Evolutionary conservation across 768 basidiomycete species (phyloP), one percentile per base, ranked within the genome.

Genomic region (Xanthoconium stramineum): DNA sequence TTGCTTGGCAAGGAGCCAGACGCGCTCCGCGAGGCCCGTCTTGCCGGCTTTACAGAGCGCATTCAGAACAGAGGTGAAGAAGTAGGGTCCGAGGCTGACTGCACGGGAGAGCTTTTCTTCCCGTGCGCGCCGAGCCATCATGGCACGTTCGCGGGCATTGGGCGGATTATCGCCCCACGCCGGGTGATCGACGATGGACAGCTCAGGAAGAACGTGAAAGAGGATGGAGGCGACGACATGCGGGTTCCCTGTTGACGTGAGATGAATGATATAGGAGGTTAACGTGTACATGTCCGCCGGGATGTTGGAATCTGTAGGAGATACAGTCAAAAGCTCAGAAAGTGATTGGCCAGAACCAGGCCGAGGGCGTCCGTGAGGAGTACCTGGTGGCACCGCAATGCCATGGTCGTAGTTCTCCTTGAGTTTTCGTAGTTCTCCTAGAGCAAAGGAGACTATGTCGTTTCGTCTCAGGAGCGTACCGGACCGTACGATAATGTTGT

Each of bases 1-100:
- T 55, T 78, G 72, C 61, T 78, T 77, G 10, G 83, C 87, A 20
- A 86, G 74, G 14, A 75, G 60, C 83, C 87, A 91, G 3, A 92
- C 77, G 17, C 81, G 78, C 63, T 86, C 83, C 0, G 84, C 82
- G 5, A 84, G 68, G 0, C 80, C 79, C 0, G 78, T 78, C 58
- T 73, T 74, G 1, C 84, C 82, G 0, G 78, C 72, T 61, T 87
- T 87, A 54, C 72, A 66, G 40, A 91, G 70, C 0, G 83, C 85
- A 55, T 83, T 81, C 33, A 94, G 67, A 11, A 91, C 68, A 3
- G 76, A 69, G 1, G 82, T 74, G 60, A 89, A 83, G 57, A 87
- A 75, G 53, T 78, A 66, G 0, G 90, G 87, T 0, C 88, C 90
- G 24, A 80, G 78, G 4, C 40, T 48, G 11, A 80, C 74, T 2